Base-by-base conservation (phyloP, 768 basidiomycete genomes). In the Sporobolomyces pararoseus region DNA sequence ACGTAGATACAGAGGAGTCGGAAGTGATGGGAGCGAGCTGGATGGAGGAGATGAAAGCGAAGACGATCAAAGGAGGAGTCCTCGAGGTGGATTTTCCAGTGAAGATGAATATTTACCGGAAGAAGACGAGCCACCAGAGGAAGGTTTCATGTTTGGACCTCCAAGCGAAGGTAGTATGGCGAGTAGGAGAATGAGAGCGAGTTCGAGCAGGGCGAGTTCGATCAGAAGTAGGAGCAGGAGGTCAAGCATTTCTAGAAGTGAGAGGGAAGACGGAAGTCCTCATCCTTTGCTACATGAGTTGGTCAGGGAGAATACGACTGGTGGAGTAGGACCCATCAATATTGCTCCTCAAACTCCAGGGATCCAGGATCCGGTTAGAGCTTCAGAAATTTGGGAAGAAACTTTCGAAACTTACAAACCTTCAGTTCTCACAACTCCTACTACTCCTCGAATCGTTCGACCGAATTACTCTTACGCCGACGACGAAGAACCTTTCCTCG, bases 401-500 rank as follows among this genome's bases (percentile, higher is more conserved):
- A 58, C 71, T 51, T 46, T 37, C 66, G 66, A 68, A 64, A 60
- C 47, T 44, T 68, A 65, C 71, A 65, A 61, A 39, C 71, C 71
- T 14, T 52, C 42, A 23, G 54, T 62, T 2, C 4, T 68, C 4
- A 34, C 66, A 25, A 70, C 63, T 10, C 66, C 65, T 21, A 35
- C 46, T 31, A 61, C 59, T 34, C 59, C 59, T 2, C 27, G 59
- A 35, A 61, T 47, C 59, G 59, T 39, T 12, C 59, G 59, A 39
- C 59, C 59, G 16, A 19, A 37, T 27, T 49, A 47, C n/a, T 35
- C 46, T 46, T 47, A 66, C 55, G 44, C 42, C n/a, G 57, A 51
- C 44, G 66, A 61, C 13, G 66, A 68, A 34, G 66, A 68, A 32
- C 66, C 66, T 3, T 73, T 70, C 65, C 68, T 73, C 53, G 72